Conservation (phyloP, 2,329 filamentous ascomycete species). For the Fusarium denticulatum region DNA sequence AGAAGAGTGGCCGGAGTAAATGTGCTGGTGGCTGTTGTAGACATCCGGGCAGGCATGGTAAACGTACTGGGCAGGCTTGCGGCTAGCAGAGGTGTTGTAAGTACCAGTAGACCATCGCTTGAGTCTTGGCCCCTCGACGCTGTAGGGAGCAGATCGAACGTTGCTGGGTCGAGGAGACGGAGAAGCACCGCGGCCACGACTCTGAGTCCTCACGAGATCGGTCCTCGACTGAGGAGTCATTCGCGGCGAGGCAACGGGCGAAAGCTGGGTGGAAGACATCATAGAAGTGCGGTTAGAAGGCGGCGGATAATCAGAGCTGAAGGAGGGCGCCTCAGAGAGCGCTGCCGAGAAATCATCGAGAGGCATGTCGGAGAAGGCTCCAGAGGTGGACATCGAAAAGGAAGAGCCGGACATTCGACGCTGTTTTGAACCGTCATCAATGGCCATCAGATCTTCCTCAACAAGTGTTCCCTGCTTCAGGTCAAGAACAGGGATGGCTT, state of each 20-base stretch:
- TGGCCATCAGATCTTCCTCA: constrained; percentile 61
- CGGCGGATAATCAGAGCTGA: constrained; percentile 72
- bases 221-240: constrained; percentile 70
- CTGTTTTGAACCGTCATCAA: constrained; percentile 63
- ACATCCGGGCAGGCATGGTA: constrained; percentile 70
- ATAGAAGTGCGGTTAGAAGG: constrained; percentile 75
- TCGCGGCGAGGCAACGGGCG: constrained; percentile 76
- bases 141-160: constrained; percentile 76
- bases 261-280: constrained; percentile 76
- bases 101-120: constrained; percentile 85
- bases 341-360: constrained; percentile 77
- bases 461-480: constrained; percentile 61
- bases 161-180: constrained; percentile 73
- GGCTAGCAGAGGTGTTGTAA: constrained; percentile 66
- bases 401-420: constrained; percentile 78
- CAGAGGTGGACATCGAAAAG: constrained; percentile 75
- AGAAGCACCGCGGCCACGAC: constrained; percentile 72
- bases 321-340: constrained; percentile 73
- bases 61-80: constrained; percentile 68
- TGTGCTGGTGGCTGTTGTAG: constrained; percentile 65
- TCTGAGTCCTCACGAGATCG: constrained; percentile 70
- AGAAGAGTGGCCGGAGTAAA: constrained; percentile 55
- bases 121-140: constrained; percentile 70
- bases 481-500: constrained; percentile 70
- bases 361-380: constrained; percentile 72